These are phyloP conservation scores for Tolypocladium cylindrosporum DNA, from an alignment of 2,329 filamentous ascomycete genomes.

Conservation along the genomic window DNA sequence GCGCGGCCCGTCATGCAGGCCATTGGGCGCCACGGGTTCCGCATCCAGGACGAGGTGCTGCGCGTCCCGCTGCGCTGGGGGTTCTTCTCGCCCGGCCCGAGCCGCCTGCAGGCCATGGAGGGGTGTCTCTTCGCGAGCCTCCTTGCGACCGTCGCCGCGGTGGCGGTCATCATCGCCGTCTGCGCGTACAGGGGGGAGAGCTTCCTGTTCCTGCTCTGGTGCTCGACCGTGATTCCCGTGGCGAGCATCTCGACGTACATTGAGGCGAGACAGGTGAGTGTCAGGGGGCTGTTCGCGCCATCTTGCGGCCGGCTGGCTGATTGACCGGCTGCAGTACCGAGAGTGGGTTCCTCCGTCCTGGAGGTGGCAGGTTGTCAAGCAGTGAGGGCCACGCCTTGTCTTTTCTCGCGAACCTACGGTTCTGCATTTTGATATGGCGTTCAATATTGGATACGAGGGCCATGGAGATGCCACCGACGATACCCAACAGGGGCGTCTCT, in stretches of 20 bases:
- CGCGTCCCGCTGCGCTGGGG: neutral
- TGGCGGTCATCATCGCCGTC: neutral
- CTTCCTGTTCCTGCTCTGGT: neutral
- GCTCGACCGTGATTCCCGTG: neutral
- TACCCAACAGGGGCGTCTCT: neutral
- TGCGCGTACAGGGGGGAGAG: neutral
- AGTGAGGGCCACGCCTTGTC: neutral
- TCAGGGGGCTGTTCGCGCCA: neutral
- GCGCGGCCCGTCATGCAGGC: neutral
- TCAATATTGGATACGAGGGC: neutral
- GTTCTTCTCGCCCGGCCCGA: neutral
- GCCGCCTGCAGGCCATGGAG: constrained; percentile 1
- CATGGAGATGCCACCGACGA: neutral
- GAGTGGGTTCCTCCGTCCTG: neutral
- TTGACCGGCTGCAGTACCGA: neutral
- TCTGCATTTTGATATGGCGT: neutral
- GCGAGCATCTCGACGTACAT: neutral
- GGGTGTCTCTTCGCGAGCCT: neutral
- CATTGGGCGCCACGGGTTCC: neutral
- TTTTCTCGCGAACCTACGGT: neutral
- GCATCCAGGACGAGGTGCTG: neutral
- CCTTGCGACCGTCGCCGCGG: neutral
- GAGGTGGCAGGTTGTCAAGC: neutral
- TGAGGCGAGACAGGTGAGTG: neutral
- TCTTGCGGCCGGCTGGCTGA: no score